These are phyloP conservation scores for Ceratobasidium sp. DNA, from an alignment of 1,284 basidiomycete species.

Conservation along the genomic window DNA sequence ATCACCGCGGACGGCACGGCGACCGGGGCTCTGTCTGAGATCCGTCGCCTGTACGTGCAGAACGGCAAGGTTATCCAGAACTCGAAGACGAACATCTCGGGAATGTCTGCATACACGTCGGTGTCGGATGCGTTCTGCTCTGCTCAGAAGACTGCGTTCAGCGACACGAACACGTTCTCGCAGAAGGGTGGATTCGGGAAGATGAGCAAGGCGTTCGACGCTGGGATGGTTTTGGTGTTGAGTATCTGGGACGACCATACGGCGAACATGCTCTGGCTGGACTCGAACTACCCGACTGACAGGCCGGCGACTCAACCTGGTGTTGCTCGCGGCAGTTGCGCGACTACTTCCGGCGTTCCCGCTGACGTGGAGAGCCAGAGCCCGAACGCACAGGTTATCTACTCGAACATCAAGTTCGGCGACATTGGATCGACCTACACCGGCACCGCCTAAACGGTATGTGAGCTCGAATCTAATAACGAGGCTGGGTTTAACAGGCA, in stretches of 20 bases:
- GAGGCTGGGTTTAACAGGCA: background rate
- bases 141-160: conserved; percentile 56
- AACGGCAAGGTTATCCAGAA: conserved; percentile 61
- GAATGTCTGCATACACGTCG: conserved; percentile 51
- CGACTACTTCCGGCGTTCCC: conserved; percentile 59
- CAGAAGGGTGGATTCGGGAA: conserved; percentile 56
- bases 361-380: conserved; percentile 55
- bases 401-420: conserved; percentile 66
- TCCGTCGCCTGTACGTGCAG: conserved; percentile 63
- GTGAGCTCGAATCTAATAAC: background rate
- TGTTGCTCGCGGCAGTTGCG: conserved; percentile 62
- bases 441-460: conserved; percentile 44
- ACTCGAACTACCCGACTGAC: conserved; percentile 60
- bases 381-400: conserved; percentile 57
- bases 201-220: conserved; percentile 57
- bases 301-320: conserved; percentile 56
- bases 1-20: conserved; percentile 58
- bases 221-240: conserved; percentile 63
- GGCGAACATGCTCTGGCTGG: conserved; percentile 67
- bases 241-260: conserved; percentile 65
- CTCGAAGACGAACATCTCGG: conserved; percentile 53
- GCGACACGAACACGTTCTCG: conserved; percentile 58
- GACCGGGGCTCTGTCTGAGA: conserved; percentile 58
- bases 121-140: conserved; percentile 56
- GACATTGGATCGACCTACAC: conserved; percentile 60